phyloP scores from a whole-genome alignment of 2,329 filamentous ascomycete genomes.

The Dothistroma septosporum region DNA sequence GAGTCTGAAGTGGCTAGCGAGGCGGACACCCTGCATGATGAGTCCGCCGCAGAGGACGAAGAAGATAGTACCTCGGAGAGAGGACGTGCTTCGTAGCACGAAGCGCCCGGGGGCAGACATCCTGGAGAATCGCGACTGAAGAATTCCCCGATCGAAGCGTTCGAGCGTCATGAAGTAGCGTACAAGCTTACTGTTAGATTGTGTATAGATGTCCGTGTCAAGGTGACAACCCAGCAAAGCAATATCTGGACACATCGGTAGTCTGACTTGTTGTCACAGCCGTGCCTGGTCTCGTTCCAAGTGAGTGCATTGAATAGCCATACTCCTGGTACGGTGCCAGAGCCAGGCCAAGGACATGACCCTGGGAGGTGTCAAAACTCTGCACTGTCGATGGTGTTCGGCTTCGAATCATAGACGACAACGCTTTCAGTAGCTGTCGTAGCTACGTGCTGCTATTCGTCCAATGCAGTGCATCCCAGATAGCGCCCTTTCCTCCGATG shows the following conservation, averaged over 20 bases:
- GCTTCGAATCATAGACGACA: no score
- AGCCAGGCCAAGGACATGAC: no score
- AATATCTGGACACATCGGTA: no score
- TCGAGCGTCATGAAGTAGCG: neutral
- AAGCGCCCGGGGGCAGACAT: neutral
- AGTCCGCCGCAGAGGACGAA: conserved; percentile 10
- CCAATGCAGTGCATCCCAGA: neutral
- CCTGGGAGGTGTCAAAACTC: neutral
- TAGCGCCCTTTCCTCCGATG: neutral
- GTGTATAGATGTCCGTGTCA: neutral
- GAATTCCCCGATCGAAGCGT: neutral
- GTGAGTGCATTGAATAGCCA: no score
- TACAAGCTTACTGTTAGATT: neutral
- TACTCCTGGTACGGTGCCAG: no score
- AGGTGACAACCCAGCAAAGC: neutral
- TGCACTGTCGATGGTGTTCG: neutral
- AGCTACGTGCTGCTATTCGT: neutral
- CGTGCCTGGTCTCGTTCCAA: no score
- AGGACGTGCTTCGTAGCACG: neutral
- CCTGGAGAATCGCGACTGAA: neutral
- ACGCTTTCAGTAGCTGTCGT: no score
- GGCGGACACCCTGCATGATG: conserved; percentile 7
- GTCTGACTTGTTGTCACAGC: no score
- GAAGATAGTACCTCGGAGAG: neutral
- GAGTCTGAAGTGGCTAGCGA: conserved; percentile 13